Base-by-base conservation (phyloP, 2,329 filamentous ascomycete genomes). In the Colletotrichum noveboracense region DNA sequence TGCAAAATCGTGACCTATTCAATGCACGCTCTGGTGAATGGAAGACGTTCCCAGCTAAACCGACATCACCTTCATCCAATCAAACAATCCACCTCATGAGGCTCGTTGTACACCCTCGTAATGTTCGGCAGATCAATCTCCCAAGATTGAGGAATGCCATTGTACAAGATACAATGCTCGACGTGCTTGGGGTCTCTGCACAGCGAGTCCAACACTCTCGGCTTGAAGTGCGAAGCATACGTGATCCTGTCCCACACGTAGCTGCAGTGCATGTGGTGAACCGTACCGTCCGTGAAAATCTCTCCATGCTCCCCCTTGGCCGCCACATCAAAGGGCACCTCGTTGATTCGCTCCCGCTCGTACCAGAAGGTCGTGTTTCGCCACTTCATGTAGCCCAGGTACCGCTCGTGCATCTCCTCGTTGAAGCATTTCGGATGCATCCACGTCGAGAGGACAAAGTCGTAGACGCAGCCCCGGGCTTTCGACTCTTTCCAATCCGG, bases 401-500 rank as follows among this genome's bases (percentile, higher is more conserved):
- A 75, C 9, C 62, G 34, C 4, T 75, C 68, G 13, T 71, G 67
- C 72, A 75, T 71, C 32, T 75, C 72, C 28, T 71, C 67, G 34
- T 75, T 71, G 48, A 71, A 77, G 67, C 73, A 75, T 14, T 34
- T 38, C 28, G 67, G 71, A 13, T 77, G 66, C 69, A 82, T 85
- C 73, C 83, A 75, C 10, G 72, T 75, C 2, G 72, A 75, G 21
- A 75, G 72, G 4, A 75, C 43, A 5, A 75, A 71, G 36, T 75
- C 72, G 26, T 71, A 75, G 4, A 75, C 62, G 60, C 72, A 75
- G 10, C 68, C 68, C 5, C 72, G 72, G 16, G 67, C 86, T 2
- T 81, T 84, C 14, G 78, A 82, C 3, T 85, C 81, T 14, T 55
- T 30, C 71, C 71, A 74, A 8, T 74, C 71, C 0, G 71, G 71